These are phyloP conservation scores for Diaporthe amygdali DNA, from an alignment of 2,329 filamentous ascomycete species.

Conservation along the genomic window DNA sequence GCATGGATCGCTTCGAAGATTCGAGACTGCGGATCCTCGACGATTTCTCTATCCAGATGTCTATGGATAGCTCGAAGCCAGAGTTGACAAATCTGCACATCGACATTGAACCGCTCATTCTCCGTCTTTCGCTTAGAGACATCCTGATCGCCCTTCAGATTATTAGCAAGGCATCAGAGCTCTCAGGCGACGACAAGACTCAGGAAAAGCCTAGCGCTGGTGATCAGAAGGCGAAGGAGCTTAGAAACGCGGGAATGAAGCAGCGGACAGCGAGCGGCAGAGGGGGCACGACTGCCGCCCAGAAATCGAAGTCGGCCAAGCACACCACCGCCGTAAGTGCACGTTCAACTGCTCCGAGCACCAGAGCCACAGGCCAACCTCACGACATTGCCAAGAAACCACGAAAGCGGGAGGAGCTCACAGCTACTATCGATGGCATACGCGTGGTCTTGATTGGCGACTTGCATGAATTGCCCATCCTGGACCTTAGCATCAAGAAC, in stretches of 20 bases:
- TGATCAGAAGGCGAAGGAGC: conserved; percentile 61
- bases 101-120: conserved; percentile 87
- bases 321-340: conserved; percentile 27
- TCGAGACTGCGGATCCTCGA: conserved; percentile 91
- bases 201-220: conserved; percentile 44
- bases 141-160: conserved; percentile 95
- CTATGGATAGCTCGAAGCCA: conserved; percentile 72
- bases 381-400: conserved; percentile 39
- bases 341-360: conserved; percentile 11
- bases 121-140: conserved; percentile 90
- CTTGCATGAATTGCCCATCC: conserved; percentile 89
- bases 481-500: conserved; percentile 91
- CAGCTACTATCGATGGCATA: conserved; percentile 85
- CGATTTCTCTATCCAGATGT: conserved; percentile 91
- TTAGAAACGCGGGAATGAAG: conserved; percentile 55
- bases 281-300: conserved; percentile 54
- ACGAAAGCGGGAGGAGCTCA: conserved; percentile 73
- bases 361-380: conserved; percentile 27
- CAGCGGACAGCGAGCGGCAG: conserved; percentile 62
- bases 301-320: conserved; percentile 44
- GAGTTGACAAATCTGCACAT: conserved; percentile 81
- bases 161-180: conserved; percentile 85
- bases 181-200: conserved; percentile 65
- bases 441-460: conserved; percentile 95
- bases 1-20: conserved; percentile 97